A percentile compares a stretch with the other conserved stretches of the same genome.
phyloP scores from a whole-genome alignment of 495 filamentous ascomycete species.

The Saxispiralis lemnorum region DNA sequence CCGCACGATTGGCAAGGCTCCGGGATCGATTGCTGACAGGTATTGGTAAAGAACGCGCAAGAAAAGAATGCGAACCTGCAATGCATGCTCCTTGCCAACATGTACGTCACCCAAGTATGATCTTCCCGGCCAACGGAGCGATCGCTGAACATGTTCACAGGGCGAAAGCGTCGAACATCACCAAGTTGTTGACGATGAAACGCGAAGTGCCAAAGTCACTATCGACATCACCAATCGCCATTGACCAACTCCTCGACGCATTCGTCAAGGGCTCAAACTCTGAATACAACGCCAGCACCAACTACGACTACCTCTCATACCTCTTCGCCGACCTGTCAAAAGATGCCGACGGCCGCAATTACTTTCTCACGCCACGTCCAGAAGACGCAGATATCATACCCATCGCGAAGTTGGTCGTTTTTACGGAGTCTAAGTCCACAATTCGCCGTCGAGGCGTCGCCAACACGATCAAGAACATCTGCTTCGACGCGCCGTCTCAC shows the following conservation, averaged over 20 bases:
- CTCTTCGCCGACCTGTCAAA: constrained; percentile 86
- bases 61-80: constrained; percentile 67
- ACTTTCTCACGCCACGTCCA: constrained; percentile 53
- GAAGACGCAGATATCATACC: constrained; percentile 62
- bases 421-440: constrained; percentile 68
- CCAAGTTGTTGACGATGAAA: constrained; percentile 45
- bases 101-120: constrained; percentile 21
- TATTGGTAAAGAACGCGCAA: constrained; percentile 32
- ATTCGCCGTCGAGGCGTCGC: constrained; percentile 77
- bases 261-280: constrained; percentile 82
- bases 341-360: constrained; percentile 44
- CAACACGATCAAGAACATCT: constrained; percentile 77
- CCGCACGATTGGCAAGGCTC: constrained; percentile 1
- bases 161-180: constrained; percentile 54
- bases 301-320: constrained; percentile 84
- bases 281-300: constrained; percentile 64
- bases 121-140: no score
- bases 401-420: constrained; percentile 72
- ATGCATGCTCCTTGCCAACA: constrained; percentile 83
- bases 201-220: constrained; percentile 41
- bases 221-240: constrained; percentile 48
- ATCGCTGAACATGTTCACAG: no score
- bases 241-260: constrained; percentile 85
- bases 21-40: no score
- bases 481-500: constrained; percentile 55